A percentile compares a stretch with the other conserved stretches of the same genome.
phyloP scores from a whole-genome alignment of 179 eudicot genomes.

The Sideroxylon spinosum region DNA sequence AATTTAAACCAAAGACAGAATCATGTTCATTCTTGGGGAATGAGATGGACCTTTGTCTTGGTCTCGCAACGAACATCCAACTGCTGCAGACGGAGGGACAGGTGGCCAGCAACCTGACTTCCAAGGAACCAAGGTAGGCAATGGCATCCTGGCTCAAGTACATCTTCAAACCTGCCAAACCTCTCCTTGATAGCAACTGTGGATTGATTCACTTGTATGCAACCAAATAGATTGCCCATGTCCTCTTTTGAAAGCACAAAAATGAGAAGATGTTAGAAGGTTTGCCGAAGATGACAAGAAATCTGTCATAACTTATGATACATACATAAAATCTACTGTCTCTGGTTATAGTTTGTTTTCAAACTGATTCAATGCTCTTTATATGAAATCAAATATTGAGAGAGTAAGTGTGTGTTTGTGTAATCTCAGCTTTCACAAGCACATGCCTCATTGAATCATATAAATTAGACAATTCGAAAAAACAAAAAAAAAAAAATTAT shows the following conservation, averaged over 20 bases:
- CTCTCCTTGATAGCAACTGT: constrained; percentile 47
- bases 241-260: neutral
- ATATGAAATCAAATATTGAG: neutral
- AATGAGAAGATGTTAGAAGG: neutral
- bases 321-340: neutral
- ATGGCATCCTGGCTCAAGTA: constrained; percentile 48
- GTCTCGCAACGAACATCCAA: constrained; percentile 49
- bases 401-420: too few species aligned
- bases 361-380: neutral
- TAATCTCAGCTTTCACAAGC: too few species aligned
- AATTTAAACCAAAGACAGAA: neutral
- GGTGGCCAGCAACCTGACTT: constrained; percentile 39
- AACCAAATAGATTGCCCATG: constrained; percentile 38
- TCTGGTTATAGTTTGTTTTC: neutral
- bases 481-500: too few species aligned
- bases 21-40: constrained; percentile 1
- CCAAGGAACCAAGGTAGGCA: constrained; percentile 49
- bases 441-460: too few species aligned
- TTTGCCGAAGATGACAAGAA: neutral
- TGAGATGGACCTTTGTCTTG: constrained; percentile 36
- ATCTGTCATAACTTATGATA: neutral
- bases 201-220: constrained; percentile 47
- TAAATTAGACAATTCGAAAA: too few species aligned
- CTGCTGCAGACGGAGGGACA: constrained; percentile 45
- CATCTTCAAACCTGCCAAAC: constrained; percentile 42